phyloP scores from a whole-genome alignment of 2,329 filamentous ascomycete genomes.

The Alternaria gaisen region DNA sequence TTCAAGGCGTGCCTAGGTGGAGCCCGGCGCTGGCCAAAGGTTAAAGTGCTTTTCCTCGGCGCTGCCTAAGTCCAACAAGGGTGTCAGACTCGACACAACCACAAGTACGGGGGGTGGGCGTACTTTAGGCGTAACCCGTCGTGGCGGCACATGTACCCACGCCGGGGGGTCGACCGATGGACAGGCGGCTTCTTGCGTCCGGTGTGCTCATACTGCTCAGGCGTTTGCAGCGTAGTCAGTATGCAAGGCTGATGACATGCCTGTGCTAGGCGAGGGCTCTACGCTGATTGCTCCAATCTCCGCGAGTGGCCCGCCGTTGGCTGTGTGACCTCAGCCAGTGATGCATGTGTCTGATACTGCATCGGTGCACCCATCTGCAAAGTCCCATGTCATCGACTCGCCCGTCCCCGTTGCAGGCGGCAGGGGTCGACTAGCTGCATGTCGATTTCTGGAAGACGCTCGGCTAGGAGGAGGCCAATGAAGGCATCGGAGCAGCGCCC shows the following conservation, averaged over 20 bases:
- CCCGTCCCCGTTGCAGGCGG: conserved; percentile 31
- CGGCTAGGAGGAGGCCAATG: conserved; percentile 36
- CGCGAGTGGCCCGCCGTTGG: conserved; percentile 42
- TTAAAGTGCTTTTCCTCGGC: conserved; percentile 37
- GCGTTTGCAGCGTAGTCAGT: conserved; percentile 10
- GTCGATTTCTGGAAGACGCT: conserved; percentile 49
- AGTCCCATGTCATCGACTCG: conserved; percentile 31
- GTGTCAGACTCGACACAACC: conserved; percentile 22
- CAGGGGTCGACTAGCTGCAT: conserved; percentile 31
- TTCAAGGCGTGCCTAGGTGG: conserved; percentile 40
- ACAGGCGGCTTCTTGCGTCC: conserved; percentile 27
- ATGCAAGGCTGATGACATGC: conserved; percentile 36
- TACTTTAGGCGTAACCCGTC: conserved; percentile 33
- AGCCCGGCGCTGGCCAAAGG: conserved; percentile 26
- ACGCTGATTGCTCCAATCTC: conserved; percentile 48
- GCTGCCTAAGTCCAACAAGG: conserved; percentile 32
- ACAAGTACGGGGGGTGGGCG: conserved; percentile 7
- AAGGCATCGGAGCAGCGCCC: conserved; percentile 24
- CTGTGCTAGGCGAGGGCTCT: conserved; percentile 1
- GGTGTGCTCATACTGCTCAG: conserved; percentile 26
- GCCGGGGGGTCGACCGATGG: conserved; percentile 27
- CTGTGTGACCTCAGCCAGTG: conserved; percentile 34
- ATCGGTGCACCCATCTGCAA: conserved; percentile 24
- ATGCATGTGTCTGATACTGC: conserved; percentile 39
- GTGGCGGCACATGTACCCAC: conserved; percentile 41